A percentile compares a stretch with the other conserved stretches of the same genome.
Conservation (phyloP, 345 rosid genomes). For the Camelina hispida region DNA sequence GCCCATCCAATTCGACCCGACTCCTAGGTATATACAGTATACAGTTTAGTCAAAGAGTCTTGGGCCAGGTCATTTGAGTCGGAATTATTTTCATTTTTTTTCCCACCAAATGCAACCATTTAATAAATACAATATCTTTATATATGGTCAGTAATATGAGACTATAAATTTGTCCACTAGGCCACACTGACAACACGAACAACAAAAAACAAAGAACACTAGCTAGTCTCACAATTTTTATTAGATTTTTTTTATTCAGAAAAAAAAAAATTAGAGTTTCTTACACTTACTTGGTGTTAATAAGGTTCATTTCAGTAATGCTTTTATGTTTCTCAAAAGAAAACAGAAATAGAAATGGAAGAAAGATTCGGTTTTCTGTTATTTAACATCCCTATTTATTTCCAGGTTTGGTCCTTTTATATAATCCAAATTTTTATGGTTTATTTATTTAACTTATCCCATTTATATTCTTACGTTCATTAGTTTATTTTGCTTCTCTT, state of each 20-base stretch:
- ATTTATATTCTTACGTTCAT: background rate
- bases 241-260: background rate
- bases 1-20: background rate
- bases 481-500: background rate
- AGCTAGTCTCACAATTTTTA: background rate
- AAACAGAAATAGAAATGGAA: background rate
- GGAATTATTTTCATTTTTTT: background rate
- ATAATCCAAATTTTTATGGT: background rate
- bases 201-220: background rate
- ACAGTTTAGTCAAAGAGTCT: background rate
- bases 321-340: background rate
- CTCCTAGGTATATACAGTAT: background rate
- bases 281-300: background rate
- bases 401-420: background rate
- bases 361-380: conserved; percentile 1
- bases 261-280: background rate
- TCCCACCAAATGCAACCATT: background rate
- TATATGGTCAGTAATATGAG: background rate
- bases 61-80: background rate
- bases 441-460: background rate
- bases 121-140: background rate
- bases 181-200: background rate
- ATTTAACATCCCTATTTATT: conserved; percentile 4
- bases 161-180: background rate
- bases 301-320: background rate